Percentiles rank a stretch among this genome's conserved stretches.
Evolutionary conservation across 495 filamentous ascomycete species (phyloP).

Genomic region (Delitschia confertaspora): DNA sequence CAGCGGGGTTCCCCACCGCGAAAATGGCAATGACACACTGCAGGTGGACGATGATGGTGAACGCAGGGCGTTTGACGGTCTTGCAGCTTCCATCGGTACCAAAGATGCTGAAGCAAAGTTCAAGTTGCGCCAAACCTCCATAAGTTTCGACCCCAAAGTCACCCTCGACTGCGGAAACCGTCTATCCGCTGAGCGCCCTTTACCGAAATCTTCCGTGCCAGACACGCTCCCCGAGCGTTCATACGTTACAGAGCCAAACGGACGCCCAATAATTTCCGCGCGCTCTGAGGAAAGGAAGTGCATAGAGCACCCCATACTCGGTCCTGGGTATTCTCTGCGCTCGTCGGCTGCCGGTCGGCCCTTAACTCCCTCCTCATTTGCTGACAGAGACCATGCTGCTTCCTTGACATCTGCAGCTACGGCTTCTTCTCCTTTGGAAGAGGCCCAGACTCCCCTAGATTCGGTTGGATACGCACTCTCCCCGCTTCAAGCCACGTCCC

Average conservation of each 20-base stretch:
- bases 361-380: background rate
- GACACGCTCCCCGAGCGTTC: conserved; percentile 13
- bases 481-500: conserved; percentile 43
- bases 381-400: conserved; percentile 33
- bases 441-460: conserved; percentile 46
- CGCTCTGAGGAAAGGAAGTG: too few relatives aligned
- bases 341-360: too few relatives aligned
- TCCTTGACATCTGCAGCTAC: conserved; percentile 56
- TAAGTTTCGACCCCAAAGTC: conserved; percentile 37
- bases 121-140: conserved; percentile 31
- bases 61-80: background rate
- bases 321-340: too few relatives aligned
- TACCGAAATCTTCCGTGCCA: conserved; percentile 25
- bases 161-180: conserved; percentile 35
- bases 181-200: conserved; percentile 30
- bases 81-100: conserved; percentile 3
- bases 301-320: too few relatives aligned
- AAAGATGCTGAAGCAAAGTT: conserved; percentile 21
- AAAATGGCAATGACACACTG: conserved; percentile 4
- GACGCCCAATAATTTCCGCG: too few relatives aligned
- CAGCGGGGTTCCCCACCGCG: too few relatives aligned
- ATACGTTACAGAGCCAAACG: too few relatives aligned
- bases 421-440: conserved; percentile 44
- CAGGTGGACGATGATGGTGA: conserved; percentile 7
- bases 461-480: conserved; percentile 45